Conservation (phyloP, 2,329 filamentous ascomycete genomes). For the Exophiala oligosperma region DNA sequence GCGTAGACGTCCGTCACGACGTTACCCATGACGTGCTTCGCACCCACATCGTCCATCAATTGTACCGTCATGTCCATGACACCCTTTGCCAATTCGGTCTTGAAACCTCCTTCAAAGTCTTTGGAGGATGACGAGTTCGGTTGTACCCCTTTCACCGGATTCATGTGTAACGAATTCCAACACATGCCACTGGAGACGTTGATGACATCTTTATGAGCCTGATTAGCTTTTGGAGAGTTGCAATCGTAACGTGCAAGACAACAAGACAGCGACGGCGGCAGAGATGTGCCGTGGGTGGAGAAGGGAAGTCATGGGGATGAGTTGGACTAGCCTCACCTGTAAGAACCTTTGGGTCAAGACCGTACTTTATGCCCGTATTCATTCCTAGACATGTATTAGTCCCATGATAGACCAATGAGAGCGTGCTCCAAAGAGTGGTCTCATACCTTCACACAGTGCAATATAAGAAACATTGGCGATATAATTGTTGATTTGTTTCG, state of each 20-base stretch:
- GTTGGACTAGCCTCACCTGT: slow-evolving; percentile 12
- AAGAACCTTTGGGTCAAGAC: slow-evolving; percentile 30
- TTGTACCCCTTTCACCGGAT: slow-evolving; percentile 40
- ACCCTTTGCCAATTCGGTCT: slow-evolving; percentile 60
- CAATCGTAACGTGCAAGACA: too few relatives aligned
- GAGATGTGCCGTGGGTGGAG: too few relatives aligned
- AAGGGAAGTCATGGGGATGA: too few relatives aligned
- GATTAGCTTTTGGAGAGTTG: not conserved
- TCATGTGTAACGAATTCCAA: slow-evolving; percentile 32
- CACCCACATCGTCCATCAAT: slow-evolving; percentile 53
- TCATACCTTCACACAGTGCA: slow-evolving; percentile 26
- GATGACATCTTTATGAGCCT: slow-evolving; percentile 39
- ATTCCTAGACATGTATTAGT: slow-evolving; percentile 55
- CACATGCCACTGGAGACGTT: slow-evolving; percentile 28
- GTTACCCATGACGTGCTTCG: slow-evolving; percentile 51
- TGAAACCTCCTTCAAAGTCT: slow-evolving; percentile 45
- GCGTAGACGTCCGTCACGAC: slow-evolving; percentile 53
- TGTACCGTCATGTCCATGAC: slow-evolving; percentile 58
- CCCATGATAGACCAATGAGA: not conserved
- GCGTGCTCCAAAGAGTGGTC: not conserved
- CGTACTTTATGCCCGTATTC: slow-evolving; percentile 36
- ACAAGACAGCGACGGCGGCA: not conserved
- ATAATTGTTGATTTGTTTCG: slow-evolving; percentile 35
- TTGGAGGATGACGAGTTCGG: slow-evolving; percentile 38
- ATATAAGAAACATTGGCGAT: slow-evolving; percentile 27